Evolutionary conservation across 768 basidiomycete species (phyloP).

Genomic region (Termitomyces sp.): DNA sequence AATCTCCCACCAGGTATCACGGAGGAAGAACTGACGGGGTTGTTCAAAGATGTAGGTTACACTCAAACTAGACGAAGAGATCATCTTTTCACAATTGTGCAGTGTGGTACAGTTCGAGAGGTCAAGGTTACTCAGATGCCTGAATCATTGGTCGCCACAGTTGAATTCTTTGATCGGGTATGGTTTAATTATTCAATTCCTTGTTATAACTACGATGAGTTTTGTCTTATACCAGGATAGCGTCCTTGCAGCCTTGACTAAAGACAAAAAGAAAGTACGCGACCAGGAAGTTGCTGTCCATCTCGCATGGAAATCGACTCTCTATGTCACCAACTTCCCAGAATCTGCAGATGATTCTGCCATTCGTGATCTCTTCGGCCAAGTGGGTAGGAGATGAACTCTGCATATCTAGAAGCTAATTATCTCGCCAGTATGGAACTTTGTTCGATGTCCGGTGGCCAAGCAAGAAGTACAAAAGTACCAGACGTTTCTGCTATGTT

Average conservation of each 20-base stretch:
- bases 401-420: neutral
- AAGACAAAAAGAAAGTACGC: conserved; percentile 86
- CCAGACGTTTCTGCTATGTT: conserved; percentile 90
- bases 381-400: conserved; percentile 40
- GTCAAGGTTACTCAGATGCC: conserved; percentile 67
- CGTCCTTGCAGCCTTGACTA: conserved; percentile 83
- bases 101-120: conserved; percentile 90
- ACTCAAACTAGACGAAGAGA: neutral
- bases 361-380: conserved; percentile 71
- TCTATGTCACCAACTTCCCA: conserved; percentile 96
- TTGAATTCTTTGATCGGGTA: conserved; percentile 78
- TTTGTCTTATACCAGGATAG: conserved; percentile 46
- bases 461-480: conserved; percentile 91
- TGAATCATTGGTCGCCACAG: conserved; percentile 65
- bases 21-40: conserved; percentile 58
- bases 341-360: conserved; percentile 73
- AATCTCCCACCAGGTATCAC: conserved; percentile 51
- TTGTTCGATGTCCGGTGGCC: conserved; percentile 98
- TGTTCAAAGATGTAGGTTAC: conserved; percentile 82
- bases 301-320: conserved; percentile 88
- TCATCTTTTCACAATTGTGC: neutral
- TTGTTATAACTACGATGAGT: neutral
- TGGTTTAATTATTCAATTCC: conserved; percentile 12
- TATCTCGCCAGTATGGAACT: conserved; percentile 63
- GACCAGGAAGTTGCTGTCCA: conserved; percentile 79